Base-by-base conservation (phyloP, 192 early-diverging fungal species). In the Linnemannia schmuckeri region DNA sequence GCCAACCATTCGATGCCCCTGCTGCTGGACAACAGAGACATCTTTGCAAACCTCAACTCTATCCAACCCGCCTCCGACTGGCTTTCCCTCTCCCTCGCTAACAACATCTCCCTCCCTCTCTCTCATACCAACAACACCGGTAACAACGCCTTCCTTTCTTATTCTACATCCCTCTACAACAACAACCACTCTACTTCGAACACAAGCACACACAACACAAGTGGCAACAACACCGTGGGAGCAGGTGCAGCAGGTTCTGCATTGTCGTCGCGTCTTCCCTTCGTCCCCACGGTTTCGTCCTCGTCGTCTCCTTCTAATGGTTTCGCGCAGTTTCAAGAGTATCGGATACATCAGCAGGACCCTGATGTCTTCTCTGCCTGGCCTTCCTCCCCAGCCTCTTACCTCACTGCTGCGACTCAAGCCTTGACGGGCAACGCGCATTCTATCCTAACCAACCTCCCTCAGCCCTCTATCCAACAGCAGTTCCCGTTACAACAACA, bases 1-100 rank as follows among this genome's bases (percentile, higher is more conserved):
- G 12, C 12, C 3, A 18, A 18, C 15, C 49, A 27, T 13, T 24
- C 22, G 35, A 52, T 30, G 20, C 74, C 80, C 37, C 46, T 82
- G 69, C 66, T 82, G 80, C 80, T 76, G 80, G 80, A 82, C 80
- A 82, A 72, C 74, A 82, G 76, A 52, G 66, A 72, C 69, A 12
- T 47, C 6, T 33, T 76, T 47, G 3, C 63, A 18, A 69, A 47
- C 38, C 22, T 69, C 30, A 72, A 44, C 68, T 18, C 68, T 24
- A 41, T 76, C 35, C 74, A 76, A 38, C 35, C 30, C 57, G 20
- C 44, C 57, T 42, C 24, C 76, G 74, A 75, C 47, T 75, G 74
- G 74, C n/a, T 74, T 8, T 30, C 27, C 24, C 30, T 66, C 12
- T 66, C 61, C 27, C 61, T 66, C 30, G 61, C 61, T 30, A 66